Evolutionary conservation across 2,329 filamentous ascomycete genomes (phyloP).

Genomic region (Colletotrichum incanum): DNA sequence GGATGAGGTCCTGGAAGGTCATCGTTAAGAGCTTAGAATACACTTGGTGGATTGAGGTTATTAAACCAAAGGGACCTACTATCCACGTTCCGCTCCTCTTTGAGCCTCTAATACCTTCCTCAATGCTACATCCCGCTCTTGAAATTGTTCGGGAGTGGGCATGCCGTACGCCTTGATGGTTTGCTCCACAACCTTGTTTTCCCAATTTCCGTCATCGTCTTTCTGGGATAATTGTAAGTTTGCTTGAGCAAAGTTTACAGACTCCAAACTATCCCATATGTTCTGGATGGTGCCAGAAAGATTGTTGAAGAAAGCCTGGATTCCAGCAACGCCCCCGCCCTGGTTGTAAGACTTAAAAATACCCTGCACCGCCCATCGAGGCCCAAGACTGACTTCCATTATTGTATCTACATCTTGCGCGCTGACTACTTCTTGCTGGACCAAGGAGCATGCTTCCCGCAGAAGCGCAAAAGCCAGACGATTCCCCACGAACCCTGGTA

Average conservation of each 20-base stretch:
- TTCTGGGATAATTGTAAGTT: neutral
- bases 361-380: conserved; percentile 16
- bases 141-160: conserved; percentile 1
- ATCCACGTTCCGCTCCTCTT: neutral
- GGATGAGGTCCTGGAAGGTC: no score
- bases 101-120: neutral
- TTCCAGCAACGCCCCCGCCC: conserved; percentile 16
- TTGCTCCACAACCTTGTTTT: conserved; percentile 11
- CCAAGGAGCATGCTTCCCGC: conserved; percentile 14
- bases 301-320: conserved; percentile 5
- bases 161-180: conserved; percentile 9
- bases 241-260: neutral
- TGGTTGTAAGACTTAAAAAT: conserved; percentile 20
- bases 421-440: conserved; percentile 15
- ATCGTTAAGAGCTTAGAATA: neutral
- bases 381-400: conserved; percentile 14
- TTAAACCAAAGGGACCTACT: neutral
- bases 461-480: conserved; percentile 19
- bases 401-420: conserved; percentile 11
- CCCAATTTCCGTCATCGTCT: neutral
- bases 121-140: neutral
- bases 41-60: neutral
- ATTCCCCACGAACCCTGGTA: conserved; percentile 18
- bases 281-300: conserved; percentile 12
- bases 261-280: conserved; percentile 13